phyloP scores from a whole-genome alignment of 805 yeast genomes.

The Dipodascus geniculatus region DNA sequence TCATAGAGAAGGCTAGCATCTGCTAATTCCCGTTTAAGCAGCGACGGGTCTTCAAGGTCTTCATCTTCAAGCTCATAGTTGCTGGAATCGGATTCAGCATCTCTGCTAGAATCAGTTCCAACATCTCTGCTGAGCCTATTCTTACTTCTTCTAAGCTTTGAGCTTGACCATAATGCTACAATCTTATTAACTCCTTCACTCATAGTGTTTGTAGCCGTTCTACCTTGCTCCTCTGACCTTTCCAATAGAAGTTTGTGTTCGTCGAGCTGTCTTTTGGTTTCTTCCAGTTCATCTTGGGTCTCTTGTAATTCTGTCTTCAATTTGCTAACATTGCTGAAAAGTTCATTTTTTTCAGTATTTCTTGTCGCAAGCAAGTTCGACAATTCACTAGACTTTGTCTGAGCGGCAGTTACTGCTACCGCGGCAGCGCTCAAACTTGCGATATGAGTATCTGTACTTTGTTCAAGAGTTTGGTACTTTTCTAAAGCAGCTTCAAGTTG shows the following conservation, averaged over 20 bases:
- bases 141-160: conserved; percentile 6
- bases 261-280: conserved; percentile 13
- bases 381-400: conserved; percentile 10
- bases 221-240: conserved; percentile 12
- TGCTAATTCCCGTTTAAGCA: conserved; percentile 8
- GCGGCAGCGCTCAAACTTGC: conserved; percentile 17
- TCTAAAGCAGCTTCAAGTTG: conserved; percentile 7
- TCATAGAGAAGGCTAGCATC: conserved; percentile 14
- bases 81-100: background rate
- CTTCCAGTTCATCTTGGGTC: conserved; percentile 6
- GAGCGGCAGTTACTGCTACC: conserved; percentile 17
- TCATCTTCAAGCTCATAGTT: too few species aligned
- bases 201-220: conserved; percentile 14
- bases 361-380: conserved; percentile 12
- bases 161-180: conserved; percentile 18
- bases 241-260: conserved; percentile 11
- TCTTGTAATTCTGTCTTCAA: conserved; percentile 11
- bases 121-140: conserved; percentile 6
- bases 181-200: conserved; percentile 14
- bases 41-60: conserved; percentile 4
- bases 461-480: conserved; percentile 10
- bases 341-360: conserved; percentile 8
- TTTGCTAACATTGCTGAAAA: conserved; percentile 9
- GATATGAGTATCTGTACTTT: conserved; percentile 15
- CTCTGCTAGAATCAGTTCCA: background rate